Percentiles rank a stretch among this genome's conserved stretches.
These are phyloP conservation scores for Pseudonitzschia multiseries DNA, from an alignment of 108 stramenopile species.

Conservation along the genomic window DNA sequence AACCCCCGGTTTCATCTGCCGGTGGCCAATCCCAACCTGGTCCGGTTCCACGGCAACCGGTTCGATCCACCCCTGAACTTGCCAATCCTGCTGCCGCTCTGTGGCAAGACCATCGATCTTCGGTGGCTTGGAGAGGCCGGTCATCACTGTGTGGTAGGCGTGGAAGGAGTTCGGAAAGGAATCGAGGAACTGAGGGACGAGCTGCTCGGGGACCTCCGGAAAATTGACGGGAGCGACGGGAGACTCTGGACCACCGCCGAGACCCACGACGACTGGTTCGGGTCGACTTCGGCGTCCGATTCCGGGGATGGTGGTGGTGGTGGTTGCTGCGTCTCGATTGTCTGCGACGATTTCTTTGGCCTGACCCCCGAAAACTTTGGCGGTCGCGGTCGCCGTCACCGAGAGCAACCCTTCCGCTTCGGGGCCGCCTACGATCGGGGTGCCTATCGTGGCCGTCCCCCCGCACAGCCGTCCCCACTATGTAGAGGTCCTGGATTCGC, in stretches of 20 bases:
- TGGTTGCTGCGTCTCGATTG: neutral
- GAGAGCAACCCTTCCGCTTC: neutral
- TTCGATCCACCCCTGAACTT: neutral
- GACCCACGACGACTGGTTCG: neutral
- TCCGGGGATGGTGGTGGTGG: neutral
- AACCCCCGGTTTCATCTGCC: neutral
- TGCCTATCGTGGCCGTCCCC: neutral
- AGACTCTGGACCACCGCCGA: neutral
- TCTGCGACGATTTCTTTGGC: neutral
- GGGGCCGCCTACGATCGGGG: neutral
- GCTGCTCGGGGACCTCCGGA: neutral
- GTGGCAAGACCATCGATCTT: neutral
- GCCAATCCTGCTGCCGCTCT: neutral
- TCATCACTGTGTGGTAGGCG: neutral
- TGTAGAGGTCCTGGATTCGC: neutral
- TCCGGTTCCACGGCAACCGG: neutral
- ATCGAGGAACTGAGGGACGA: slow-evolving; percentile 6
- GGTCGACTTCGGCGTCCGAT: too few species aligned
- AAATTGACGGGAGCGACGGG: neutral
- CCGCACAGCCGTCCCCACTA: neutral
- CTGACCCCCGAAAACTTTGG: neutral
- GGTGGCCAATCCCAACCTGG: neutral
- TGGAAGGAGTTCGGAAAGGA: neutral
- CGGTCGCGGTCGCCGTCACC: neutral
- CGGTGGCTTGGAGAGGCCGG: neutral